Percentiles rank a stretch among this genome's conserved stretches.
Conservation (phyloP, 371 early-diverging fungal species). For the Batkoa obscura region DNA sequence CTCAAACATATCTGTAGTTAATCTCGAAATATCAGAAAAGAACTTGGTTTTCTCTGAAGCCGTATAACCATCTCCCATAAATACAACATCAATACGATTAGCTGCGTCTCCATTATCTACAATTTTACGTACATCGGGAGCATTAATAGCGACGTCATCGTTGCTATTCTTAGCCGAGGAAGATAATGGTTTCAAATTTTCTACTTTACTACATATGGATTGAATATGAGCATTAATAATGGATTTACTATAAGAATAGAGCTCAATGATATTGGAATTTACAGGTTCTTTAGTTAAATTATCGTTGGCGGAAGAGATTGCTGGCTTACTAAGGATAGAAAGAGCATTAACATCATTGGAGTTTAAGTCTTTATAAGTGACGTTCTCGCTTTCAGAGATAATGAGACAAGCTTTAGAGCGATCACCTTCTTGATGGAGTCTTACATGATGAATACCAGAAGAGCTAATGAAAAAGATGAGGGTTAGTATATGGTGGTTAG, state of each 20-base stretch:
- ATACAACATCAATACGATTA: constrained; percentile 32
- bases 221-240: background rate
- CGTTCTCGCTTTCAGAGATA: too few relatives aligned
- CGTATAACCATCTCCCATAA: constrained; percentile 44
- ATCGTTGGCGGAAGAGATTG: background rate
- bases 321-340: background rate
- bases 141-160: background rate
- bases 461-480: too few relatives aligned
- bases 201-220: background rate
- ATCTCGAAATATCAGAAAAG: constrained; percentile 24
- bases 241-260: background rate
- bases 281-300: too few relatives aligned
- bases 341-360: background rate
- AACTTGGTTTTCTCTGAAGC: constrained; percentile 20
- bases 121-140: constrained; percentile 4
- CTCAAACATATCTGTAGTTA: constrained; percentile 28
- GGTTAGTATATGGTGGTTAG: too few relatives aligned
- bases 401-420: too few relatives aligned
- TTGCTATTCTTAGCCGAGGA: too few relatives aligned
- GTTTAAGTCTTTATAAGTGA: too few relatives aligned
- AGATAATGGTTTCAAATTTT: too few relatives aligned
- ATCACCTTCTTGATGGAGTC: too few relatives aligned
- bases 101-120: constrained; percentile 19
- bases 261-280: background rate
- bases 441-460: too few relatives aligned